phyloP scores from a whole-genome alignment of 371 early-diverging fungal species.

The Mucor ambiguus region DNA sequence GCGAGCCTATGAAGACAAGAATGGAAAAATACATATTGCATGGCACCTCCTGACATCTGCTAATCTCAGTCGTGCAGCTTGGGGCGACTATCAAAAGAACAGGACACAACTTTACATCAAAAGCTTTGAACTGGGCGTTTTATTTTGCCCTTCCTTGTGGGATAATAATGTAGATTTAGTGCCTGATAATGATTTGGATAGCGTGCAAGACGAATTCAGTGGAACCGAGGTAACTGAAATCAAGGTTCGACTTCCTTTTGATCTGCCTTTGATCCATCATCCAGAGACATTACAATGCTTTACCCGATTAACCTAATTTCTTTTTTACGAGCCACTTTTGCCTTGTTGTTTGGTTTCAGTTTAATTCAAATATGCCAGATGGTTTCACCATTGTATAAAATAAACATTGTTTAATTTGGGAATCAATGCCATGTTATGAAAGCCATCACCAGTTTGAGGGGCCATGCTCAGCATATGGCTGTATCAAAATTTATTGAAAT shows the following conservation, averaged over 20 bases:
- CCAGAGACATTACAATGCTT: constrained; percentile 6
- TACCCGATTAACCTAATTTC: not conserved
- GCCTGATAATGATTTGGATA: not conserved
- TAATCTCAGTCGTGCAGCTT: constrained; percentile 17
- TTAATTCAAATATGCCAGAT: too few species aligned
- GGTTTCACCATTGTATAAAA: too few species aligned
- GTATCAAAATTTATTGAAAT: too few species aligned
- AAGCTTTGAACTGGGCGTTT: constrained; percentile 14
- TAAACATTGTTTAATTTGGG: not conserved
- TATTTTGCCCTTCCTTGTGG: constrained; percentile 10
- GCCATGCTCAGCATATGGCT: not conserved
- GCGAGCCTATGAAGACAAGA: not conserved
- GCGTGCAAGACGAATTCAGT: not conserved
- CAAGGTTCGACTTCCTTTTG: constrained; percentile 10
- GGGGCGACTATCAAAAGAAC: constrained; percentile 15
- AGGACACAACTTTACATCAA: constrained; percentile 12
- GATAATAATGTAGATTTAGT: not conserved
- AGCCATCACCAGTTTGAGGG: not conserved
- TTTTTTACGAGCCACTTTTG: not conserved
- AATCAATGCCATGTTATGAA: too few species aligned
- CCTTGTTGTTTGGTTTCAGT: too few species aligned
- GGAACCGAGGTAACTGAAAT: not conserved
- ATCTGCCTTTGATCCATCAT: constrained; percentile 7
- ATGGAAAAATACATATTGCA: not conserved
- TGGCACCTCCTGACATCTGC: constrained; percentile 10